phyloP scores from a whole-genome alignment of 495 filamentous ascomycete species.

The Penicillium coprophilum region DNA sequence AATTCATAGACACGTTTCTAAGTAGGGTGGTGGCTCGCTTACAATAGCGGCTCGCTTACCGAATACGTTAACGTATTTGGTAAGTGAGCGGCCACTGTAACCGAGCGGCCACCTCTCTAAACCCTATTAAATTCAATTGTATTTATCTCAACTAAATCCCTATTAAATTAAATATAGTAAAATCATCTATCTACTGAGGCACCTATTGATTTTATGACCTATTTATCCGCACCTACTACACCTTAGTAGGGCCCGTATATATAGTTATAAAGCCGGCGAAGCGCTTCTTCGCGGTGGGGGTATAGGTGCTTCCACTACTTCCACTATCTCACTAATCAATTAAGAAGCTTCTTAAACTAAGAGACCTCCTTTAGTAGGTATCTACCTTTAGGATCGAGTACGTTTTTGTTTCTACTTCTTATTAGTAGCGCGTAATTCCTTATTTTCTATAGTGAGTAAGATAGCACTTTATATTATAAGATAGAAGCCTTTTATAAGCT shows the following conservation, averaged over 20 bases:
- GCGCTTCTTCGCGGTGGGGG: background rate
- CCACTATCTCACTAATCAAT: background rate
- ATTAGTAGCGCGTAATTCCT: constrained; percentile 8
- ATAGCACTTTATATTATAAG: constrained; percentile 1
- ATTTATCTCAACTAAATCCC: no score
- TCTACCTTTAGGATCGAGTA: background rate
- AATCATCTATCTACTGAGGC: no score
- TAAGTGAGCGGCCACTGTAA: no score
- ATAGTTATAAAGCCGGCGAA: background rate
- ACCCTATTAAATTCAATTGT: no score
- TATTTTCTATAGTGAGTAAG: constrained; percentile 2
- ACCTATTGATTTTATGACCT: no score
- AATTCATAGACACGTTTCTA: no score
- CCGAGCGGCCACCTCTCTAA: no score
- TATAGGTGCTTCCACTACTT: background rate
- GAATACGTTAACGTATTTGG: no score
- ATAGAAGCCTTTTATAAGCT: constrained; percentile 6
- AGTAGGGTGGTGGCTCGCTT: no score
- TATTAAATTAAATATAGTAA: no score
- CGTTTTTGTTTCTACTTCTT: constrained; percentile 1
- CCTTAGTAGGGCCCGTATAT: background rate
- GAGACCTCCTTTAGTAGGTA: background rate
- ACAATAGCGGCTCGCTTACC: no score
- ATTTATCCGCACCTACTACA: background rate
- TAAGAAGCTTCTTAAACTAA: constrained; percentile 1